Conservation (phyloP, 1,284 basidiomycete genomes). For the Sanghuangporus sanghuang region DNA sequence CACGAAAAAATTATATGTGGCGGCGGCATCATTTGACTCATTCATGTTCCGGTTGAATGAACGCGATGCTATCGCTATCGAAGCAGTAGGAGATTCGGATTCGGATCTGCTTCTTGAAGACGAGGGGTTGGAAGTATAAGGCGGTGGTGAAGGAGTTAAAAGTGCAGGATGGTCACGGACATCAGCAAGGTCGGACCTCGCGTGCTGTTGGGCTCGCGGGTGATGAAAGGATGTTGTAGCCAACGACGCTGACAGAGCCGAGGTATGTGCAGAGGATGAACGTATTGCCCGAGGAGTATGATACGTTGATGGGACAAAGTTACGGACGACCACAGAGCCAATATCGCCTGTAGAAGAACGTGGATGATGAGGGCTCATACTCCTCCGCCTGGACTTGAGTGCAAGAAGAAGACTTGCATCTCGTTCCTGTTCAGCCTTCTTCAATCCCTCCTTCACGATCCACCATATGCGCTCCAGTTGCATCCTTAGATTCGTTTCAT, state of each 20-base stretch:
- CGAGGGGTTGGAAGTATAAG: slow-evolving; percentile 30
- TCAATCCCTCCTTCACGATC: slow-evolving; percentile 47
- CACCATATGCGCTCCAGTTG: slow-evolving; percentile 64
- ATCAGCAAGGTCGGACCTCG: slow-evolving; percentile 12
- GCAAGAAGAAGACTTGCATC: slow-evolving; percentile 14
- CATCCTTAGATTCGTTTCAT: slow-evolving; percentile 48
- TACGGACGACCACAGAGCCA: slow-evolving; percentile 30
- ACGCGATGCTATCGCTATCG: slow-evolving; percentile 30
- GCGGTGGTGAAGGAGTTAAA: slow-evolving; percentile 27
- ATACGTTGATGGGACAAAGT: slow-evolving; percentile 49
- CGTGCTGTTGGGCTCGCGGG: slow-evolving; percentile 31
- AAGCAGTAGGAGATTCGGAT: slow-evolving; percentile 31
- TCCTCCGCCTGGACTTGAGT: slow-evolving; percentile 6
- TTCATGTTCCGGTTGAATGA: slow-evolving; percentile 55
- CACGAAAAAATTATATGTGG: slow-evolving; percentile 60
- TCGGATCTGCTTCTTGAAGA: slow-evolving; percentile 24
- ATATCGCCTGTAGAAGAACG: background rate
- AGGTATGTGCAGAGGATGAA: slow-evolving; percentile 35
- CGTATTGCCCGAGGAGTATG: slow-evolving; percentile 26
- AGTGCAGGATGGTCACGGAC: slow-evolving; percentile 19
- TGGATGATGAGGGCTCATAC: slow-evolving; percentile 3
- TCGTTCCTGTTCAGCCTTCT: slow-evolving; percentile 40
- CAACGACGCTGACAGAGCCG: slow-evolving; percentile 66
- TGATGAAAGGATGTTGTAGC: slow-evolving; percentile 56
- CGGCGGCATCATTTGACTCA: slow-evolving; percentile 57